Base-by-base conservation (phyloP, 257 asterid species). In the Anisodus acutangulus region DNA sequence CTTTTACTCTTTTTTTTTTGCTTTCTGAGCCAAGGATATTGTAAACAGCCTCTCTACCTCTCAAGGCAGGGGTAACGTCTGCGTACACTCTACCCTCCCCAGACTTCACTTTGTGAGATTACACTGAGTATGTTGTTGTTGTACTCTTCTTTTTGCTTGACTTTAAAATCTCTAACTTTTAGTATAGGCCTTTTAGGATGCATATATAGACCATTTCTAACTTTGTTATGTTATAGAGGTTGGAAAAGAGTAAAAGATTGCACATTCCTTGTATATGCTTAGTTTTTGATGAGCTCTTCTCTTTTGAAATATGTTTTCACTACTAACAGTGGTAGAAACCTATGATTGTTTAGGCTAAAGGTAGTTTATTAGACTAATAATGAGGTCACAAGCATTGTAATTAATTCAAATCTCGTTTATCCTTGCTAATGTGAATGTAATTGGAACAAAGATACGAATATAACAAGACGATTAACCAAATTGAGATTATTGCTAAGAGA, bases 231-330 rank as follows among this genome's bases (percentile, higher is more conserved):
- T 57, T 57, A 57, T 6, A 57, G 7, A 57, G 62, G 62, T 15
- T 57, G 62, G 62, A 31, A 31, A 57, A 57, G 19, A 57, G 12
- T 15, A 41, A 69, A 41, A 68, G 26, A 68, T 68, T 17, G 19
- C 37, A 37, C 26, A 15, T 39, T 39, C 10, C 53, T 69, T 39
- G 19, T 41, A 69, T 13, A 68, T 68, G 76, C 31, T 69, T 69
- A 16, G 55, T 17, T 70, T 41, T 70, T 70, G 35, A 39, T 70
- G 79, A 70, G 22, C 55, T 70, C 58, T 43, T 66, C 67, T 70
- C 11, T 41, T 70, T 41, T 41, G 78, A 41, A 41, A 70, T 70
- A 17, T 13, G 4, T 70, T 41, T 70, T 41, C 5, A 4, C 54
- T 59, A 17, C 55, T 16, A 69, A 69, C 15, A 41, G 54, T 3